Evolutionary conservation across 441 rosid genomes (phyloP).

Genomic region (California macrophylla): DNA sequence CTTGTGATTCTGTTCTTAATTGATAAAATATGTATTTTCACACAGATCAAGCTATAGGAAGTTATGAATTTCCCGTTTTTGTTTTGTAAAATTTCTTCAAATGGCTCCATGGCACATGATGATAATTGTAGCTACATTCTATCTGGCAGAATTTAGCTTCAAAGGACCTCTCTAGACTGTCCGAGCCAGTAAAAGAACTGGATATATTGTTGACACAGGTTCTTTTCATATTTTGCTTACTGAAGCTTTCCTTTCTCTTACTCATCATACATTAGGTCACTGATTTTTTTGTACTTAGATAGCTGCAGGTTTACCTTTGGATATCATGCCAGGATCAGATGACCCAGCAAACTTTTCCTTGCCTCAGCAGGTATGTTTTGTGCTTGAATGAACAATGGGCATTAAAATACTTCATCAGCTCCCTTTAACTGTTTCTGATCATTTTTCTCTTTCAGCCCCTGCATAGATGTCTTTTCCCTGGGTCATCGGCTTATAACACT

Average conservation of each 20-base stretch:
- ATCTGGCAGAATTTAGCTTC: conserved; percentile 57
- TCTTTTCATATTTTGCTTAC: neutral
- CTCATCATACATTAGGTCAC: conserved; percentile 8
- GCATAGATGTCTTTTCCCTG: conserved; percentile 83
- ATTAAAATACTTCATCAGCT: neutral
- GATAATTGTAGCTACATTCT: neutral
- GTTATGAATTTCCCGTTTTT: neutral
- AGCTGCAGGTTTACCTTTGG: conserved; percentile 80
- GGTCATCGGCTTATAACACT: conserved; percentile 72
- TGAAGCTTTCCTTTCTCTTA: conserved; percentile 12
- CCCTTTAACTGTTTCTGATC: conserved; percentile 14
- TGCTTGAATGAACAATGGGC: conserved; percentile 5
- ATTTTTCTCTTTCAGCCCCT: conserved; percentile 54
- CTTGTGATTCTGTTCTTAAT: neutral
- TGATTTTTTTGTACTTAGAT: conserved; percentile 37
- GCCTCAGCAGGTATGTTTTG: conserved; percentile 75
- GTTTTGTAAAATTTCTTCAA: neutral
- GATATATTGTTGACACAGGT: conserved; percentile 87
- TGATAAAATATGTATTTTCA: neutral
- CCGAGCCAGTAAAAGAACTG: conserved; percentile 72
- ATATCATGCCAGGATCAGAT: conserved; percentile 83
- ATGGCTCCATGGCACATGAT: neutral
- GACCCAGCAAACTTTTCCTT: conserved; percentile 90
- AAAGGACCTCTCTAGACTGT: conserved; percentile 65
- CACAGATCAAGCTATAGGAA: neutral